These are phyloP conservation scores for Silene vulgaris DNA, from an alignment of 179 eudicot genomes.

Conservation along the genomic window DNA sequence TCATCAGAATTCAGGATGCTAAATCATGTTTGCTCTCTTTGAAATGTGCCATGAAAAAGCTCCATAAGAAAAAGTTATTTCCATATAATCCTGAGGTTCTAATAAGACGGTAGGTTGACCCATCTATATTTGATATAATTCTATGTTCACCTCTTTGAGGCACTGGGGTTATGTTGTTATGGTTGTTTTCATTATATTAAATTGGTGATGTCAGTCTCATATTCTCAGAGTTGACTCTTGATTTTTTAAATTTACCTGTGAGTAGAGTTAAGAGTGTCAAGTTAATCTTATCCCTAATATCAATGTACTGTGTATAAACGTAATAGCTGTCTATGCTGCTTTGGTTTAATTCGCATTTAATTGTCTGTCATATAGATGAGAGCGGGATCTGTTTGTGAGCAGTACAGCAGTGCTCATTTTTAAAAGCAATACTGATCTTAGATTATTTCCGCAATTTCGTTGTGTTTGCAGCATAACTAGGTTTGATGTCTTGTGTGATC, in stretches of 20 bases:
- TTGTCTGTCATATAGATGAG: not conserved
- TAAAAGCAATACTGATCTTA: constrained; percentile 10
- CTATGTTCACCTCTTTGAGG: not conserved
- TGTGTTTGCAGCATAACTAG: constrained; percentile 48
- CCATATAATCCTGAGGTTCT: constrained; percentile 90
- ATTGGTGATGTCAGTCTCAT: not conserved
- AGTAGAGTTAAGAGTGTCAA: not conserved
- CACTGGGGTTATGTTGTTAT: not conserved
- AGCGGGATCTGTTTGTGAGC: not conserved
- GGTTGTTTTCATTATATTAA: not conserved
- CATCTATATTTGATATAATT: not conserved
- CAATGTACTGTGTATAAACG: constrained; percentile 2
- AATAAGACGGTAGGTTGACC: constrained; percentile 52
- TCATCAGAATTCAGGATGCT: constrained; percentile 41
- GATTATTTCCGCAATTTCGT: constrained; percentile 6
- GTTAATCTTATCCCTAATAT: not conserved
- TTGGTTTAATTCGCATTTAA: not conserved
- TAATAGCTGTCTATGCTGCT: not conserved
- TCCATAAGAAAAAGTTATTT: constrained; percentile 60
- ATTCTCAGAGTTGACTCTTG: not conserved
- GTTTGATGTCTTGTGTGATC: constrained; percentile 55
- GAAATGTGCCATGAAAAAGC: constrained; percentile 49
- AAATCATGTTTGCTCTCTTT: constrained; percentile 63
- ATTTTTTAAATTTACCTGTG: not conserved
- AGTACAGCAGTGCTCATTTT: not conserved